Evolutionary conservation across 371 early-diverging fungal genomes (phyloP), one percentile per base, ranked within the genome.

Genomic region (Nematocida sp.): DNA sequence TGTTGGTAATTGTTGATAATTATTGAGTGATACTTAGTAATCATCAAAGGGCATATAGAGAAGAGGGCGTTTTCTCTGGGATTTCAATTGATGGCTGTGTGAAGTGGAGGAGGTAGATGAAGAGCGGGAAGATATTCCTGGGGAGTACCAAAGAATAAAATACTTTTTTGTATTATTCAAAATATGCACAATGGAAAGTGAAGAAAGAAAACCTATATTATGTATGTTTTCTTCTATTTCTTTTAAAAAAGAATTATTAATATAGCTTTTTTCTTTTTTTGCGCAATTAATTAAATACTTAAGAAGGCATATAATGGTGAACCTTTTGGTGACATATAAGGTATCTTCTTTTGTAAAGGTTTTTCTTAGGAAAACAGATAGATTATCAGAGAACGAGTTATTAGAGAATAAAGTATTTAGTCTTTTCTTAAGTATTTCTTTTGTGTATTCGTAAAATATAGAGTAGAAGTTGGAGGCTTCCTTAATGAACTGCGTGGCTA

Each of bases 301-400:
- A 5, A 71, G 51, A 25, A 71, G 45, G 1, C 40, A 2, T 5
- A 60, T 45, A 50, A 71, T 32, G 26, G 36, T 61, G 42, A 61
- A 61, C 42, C 59, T 60, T 36, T 71, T 71, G 18, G 64, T 61
- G n/a, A 71, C 26, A 35, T 53, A 60, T 2, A 71, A 4, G 7
- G 60, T 71, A 33, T 71, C 63, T 3, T n/a, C 20, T 13, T 33
- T 33, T 7, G 45, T 30, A 20, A 4, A 20, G 0, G 33, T 26
- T 26, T 49, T 4, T 4, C n/a, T 35, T 16, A 36, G 16, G 13
- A 66, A 11, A 42, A 36, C 30, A n/a, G 20, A n/a, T 4, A 57
- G 20, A 16, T 39, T 59, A 25, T 57, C 59, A 18, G 47, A 33
- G 13, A n/a, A 20, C n/a, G 32, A 3, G 25, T 32, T 48, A 18